phyloP scores from a whole-genome alignment of 345 rosid genomes.

The Gossypium sturtianum region DNA sequence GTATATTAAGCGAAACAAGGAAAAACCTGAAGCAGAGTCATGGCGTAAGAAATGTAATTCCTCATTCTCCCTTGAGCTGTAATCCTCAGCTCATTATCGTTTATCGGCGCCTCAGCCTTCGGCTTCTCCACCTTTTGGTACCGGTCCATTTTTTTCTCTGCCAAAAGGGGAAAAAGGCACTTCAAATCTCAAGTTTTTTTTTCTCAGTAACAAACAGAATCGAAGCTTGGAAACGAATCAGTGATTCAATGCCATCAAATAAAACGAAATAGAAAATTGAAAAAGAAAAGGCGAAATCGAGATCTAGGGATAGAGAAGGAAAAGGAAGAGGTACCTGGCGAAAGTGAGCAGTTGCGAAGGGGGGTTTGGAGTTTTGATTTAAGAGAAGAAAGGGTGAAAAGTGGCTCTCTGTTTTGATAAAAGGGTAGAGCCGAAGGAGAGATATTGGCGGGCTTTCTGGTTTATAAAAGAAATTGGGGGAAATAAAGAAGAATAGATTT shows the following conservation, averaged over 20 bases:
- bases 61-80: too few relatives aligned
- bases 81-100: too few relatives aligned
- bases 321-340: not conserved
- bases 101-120: too few relatives aligned
- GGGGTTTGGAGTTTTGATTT: too few relatives aligned
- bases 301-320: slow-evolving; percentile 9
- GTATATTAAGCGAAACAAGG: too few relatives aligned
- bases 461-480: too few relatives aligned
- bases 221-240: not conserved
- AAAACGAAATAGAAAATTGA: not conserved
- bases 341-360: not conserved
- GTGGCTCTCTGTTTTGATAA: not conserved
- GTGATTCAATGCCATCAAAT: not conserved
- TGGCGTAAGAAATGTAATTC: too few relatives aligned
- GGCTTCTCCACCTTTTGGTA: slow-evolving; percentile 53
- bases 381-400: not conserved
- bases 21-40: too few relatives aligned
- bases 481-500: too few relatives aligned
- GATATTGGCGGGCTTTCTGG: slow-evolving; percentile 6
- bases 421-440: not conserved
- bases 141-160: slow-evolving; percentile 33
- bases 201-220: not conserved
- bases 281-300: not conserved
- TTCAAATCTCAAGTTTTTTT: not conserved
- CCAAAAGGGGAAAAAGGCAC: not conserved